phyloP scores from a whole-genome alignment of 352 stramenopile species.

The Globisporangium perplexum region DNA sequence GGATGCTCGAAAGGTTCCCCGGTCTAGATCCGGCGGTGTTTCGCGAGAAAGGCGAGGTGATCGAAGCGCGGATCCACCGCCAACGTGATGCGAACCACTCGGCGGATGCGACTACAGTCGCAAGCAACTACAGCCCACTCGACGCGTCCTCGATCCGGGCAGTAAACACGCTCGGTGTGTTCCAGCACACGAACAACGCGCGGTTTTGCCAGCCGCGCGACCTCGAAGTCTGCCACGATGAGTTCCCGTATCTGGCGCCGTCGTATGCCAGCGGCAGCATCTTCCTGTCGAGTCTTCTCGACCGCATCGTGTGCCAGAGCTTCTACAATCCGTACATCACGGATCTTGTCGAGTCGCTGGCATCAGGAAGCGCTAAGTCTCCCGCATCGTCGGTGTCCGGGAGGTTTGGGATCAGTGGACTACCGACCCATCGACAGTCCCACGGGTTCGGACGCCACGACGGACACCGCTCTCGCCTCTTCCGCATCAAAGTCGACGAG shows the following conservation, averaged over 20 bases:
- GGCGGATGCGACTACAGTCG: not conserved
- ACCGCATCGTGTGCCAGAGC: constrained; percentile 65
- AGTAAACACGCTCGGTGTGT: constrained; percentile 32
- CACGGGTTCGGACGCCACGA: not conserved
- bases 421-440: not conserved
- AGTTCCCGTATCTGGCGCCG: constrained; percentile 43
- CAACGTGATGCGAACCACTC: constrained; percentile 24
- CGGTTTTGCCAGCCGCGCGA: constrained; percentile 53
- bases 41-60: constrained; percentile 23
- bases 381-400: not conserved
- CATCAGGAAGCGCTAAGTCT: constrained; percentile 19
- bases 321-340: constrained; percentile 81
- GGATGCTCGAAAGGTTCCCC: constrained; percentile 45
- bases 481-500: constrained; percentile 31
- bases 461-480: constrained; percentile 16
- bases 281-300: constrained; percentile 48
- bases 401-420: no score
- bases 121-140: not conserved
- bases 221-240: constrained; percentile 32
- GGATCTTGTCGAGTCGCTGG: constrained; percentile 47
- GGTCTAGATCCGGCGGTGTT: constrained; percentile 43
- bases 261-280: constrained; percentile 50
- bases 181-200: constrained; percentile 38
- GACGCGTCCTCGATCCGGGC: not conserved
- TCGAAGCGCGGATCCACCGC: constrained; percentile 28